Percentiles rank a stretch among this genome's conserved stretches.
phyloP scores from a whole-genome alignment of 1,284 basidiomycete species.

The Xerocomus minutiporus region DNA sequence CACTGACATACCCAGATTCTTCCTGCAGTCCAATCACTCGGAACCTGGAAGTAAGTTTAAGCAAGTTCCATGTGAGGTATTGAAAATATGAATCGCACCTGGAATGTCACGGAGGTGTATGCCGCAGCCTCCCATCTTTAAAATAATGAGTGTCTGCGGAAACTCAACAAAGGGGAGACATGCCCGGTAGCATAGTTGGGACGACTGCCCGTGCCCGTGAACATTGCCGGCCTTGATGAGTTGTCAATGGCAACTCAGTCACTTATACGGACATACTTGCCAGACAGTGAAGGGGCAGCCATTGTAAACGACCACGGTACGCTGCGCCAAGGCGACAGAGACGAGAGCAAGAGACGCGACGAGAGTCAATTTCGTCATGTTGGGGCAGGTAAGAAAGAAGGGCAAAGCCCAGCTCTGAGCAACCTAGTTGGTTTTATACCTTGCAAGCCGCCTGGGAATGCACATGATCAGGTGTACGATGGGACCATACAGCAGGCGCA shows the following conservation, averaged over 20 bases:
- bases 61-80: neutral
- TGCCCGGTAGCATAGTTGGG: slow-evolving; percentile 28
- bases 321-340: slow-evolving; percentile 27
- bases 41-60: slow-evolving; percentile 18
- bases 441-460: neutral
- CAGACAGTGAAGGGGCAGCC: slow-evolving; percentile 38
- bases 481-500: neutral
- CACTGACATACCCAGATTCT: slow-evolving; percentile 29
- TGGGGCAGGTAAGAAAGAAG: neutral
- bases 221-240: slow-evolving; percentile 30
- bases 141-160: neutral
- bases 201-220: slow-evolving; percentile 21
- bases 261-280: slow-evolving; percentile 15
- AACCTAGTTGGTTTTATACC: slow-evolving; percentile 12
- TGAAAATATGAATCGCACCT: slow-evolving; percentile 9
- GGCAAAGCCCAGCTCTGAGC: neutral
- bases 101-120: slow-evolving; percentile 27
- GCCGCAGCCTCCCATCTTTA: slow-evolving; percentile 24
- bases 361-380: slow-evolving; percentile 16
- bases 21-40: slow-evolving; percentile 28
- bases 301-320: slow-evolving; percentile 38
- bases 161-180: neutral
- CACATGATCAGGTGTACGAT: neutral
- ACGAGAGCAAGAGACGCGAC: slow-evolving; percentile 21
- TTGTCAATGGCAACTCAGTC: neutral